Evolutionary conservation across 2,329 filamentous ascomycete genomes (phyloP).

Genomic region (Verticillium tricorpus): DNA sequence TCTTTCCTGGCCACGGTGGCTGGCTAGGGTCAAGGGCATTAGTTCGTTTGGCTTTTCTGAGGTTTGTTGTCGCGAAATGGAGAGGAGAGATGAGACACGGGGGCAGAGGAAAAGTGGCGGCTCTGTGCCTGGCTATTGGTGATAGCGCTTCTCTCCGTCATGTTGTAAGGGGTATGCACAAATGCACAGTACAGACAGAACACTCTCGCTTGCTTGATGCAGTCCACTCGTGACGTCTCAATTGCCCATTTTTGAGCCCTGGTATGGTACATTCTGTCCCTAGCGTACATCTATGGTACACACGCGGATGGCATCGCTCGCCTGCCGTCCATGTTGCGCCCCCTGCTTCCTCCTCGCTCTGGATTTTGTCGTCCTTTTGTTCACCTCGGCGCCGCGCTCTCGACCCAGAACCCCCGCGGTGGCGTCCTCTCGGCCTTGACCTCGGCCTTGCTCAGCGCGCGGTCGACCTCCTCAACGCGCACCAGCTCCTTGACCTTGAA

Average conservation of each 20-base stretch:
- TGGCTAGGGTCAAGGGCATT: neutral
- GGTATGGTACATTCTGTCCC: neutral
- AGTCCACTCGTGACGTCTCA: neutral
- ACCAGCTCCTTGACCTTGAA: conserved; percentile 94
- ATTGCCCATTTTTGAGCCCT: neutral
- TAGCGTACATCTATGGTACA: neutral
- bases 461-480: conserved; percentile 71
- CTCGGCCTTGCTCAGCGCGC: conserved; percentile 58
- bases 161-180: neutral
- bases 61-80: too few species aligned
- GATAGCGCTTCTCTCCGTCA: too few species aligned
- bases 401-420: conserved; percentile 75
- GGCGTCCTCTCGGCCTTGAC: conserved; percentile 69
- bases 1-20: neutral
- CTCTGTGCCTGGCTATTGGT: too few species aligned
- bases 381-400: conserved; percentile 43
- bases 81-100: too few species aligned
- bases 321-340: neutral
- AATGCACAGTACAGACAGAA: neutral
- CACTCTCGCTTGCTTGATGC: neutral
- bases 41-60: neutral
- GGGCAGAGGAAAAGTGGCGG: too few species aligned
- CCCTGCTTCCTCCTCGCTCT: neutral
- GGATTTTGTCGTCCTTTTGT: neutral
- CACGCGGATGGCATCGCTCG: neutral